These are phyloP conservation scores for Arthrocladium fulminans DNA, from an alignment of 2,329 filamentous ascomycete species.

Conservation along the genomic window DNA sequence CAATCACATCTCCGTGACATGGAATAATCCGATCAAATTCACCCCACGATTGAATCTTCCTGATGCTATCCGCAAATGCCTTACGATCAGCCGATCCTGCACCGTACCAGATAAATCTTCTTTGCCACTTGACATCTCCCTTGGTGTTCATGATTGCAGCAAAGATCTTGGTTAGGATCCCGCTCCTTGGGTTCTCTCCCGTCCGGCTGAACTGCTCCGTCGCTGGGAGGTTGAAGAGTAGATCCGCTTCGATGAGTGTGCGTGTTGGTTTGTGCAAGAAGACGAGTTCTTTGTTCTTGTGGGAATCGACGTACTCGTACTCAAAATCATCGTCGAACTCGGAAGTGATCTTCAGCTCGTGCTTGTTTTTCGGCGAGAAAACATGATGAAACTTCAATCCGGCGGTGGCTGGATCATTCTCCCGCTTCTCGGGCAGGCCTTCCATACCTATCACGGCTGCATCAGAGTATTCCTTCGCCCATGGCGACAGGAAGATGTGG, in stretches of 20 bases:
- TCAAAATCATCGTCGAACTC: slow-evolving; percentile 86
- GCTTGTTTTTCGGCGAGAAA: slow-evolving; percentile 49
- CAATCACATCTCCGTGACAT: slow-evolving; percentile 86
- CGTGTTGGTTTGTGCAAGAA: slow-evolving; percentile 72
- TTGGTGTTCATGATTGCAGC: slow-evolving; percentile 46
- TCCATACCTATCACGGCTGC: slow-evolving; percentile 76
- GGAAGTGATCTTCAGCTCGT: slow-evolving; percentile 49
- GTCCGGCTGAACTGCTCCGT: slow-evolving; percentile 69
- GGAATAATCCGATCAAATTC: slow-evolving; percentile 79
- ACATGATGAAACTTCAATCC: slow-evolving; percentile 58
- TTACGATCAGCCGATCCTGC: slow-evolving; percentile 52
- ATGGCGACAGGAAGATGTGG: slow-evolving; percentile 84
- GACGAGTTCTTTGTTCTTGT: slow-evolving; percentile 79
- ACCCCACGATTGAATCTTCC: slow-evolving; percentile 61
- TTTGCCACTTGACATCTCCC: slow-evolving; percentile 61
- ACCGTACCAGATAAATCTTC: slow-evolving; percentile 74
- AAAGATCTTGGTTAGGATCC: slow-evolving; percentile 52
- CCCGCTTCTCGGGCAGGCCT: slow-evolving; percentile 74
- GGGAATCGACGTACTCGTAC: slow-evolving; percentile 69
- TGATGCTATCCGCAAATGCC: slow-evolving; percentile 61
- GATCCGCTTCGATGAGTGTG: slow-evolving; percentile 78
- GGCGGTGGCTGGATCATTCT: slow-evolving; percentile 47
- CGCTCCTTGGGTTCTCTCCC: slow-evolving; percentile 41
- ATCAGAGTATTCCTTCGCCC: slow-evolving; percentile 68
- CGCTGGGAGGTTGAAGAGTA: slow-evolving; percentile 85